Base-by-base conservation (phyloP, 1,284 basidiomycete species). In the Apiotrichum siamense region DNA sequence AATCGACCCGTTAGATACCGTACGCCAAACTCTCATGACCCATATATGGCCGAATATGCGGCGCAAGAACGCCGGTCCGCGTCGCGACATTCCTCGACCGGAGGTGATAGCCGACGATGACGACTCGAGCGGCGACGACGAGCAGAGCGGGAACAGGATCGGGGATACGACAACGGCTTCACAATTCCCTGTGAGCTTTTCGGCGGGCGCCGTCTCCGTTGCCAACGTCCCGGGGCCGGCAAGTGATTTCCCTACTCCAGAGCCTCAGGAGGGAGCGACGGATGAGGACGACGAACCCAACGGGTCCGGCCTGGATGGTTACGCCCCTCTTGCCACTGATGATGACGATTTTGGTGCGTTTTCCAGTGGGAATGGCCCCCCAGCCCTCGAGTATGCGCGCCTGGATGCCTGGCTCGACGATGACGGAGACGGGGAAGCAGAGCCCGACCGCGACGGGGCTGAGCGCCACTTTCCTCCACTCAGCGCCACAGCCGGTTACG, bases 1-100 rank as follows among this genome's bases (percentile, higher is more conserved):
- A 2, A 53, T 70, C 9, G 54, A 60, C 27, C 60, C 65, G 1
- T 52, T 67, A 32, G 67, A 72, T 17, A 55, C 45, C 2, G 52
- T 70, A 3, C 57, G 68, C 11, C 67, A 70, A 46, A 70, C 68
- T 24, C 58, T 72, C n/a, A 61, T 63, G 58, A 70, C 70, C 20
- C 70, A 72, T 48, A 57, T 70, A 50, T 72, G 70, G 70, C 67
- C 68, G 2, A 58, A 57, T n/a, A 69, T 72, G 68, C 24, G 40
- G 11, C 62, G 67, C 10, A 55, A 52, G 36, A 35, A 44, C 1
- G 33, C 45, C 7, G 33, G 33, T 0, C 27, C 45, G 3, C 38
- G 32, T 1, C 45, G 50, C 23, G 33, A 38, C 20, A 31, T 43
- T 3, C 50, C 55, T 1, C 44, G 50, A 3, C 55, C 55, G 6